Conservation (phyloP, 2,329 filamentous ascomycete genomes). For the Cladosporium sp. region DNA sequence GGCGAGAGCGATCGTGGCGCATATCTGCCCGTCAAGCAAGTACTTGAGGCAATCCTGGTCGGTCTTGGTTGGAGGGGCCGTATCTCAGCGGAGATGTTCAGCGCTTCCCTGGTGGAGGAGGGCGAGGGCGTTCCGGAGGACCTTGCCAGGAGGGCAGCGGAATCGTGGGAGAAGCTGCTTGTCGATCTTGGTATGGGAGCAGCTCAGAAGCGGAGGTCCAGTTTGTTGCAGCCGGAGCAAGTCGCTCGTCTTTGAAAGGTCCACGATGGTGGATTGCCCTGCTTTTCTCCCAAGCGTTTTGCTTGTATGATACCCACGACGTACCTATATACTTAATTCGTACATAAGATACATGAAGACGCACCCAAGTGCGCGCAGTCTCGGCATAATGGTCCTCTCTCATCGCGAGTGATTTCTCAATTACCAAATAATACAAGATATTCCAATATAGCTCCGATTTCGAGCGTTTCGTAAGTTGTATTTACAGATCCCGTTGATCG, state of each 20-base stretch:
- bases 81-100: constrained; percentile 69
- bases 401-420: too few species aligned
- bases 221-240: constrained; percentile 8
- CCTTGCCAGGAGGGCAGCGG: constrained; percentile 49
- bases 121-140: constrained; percentile 50
- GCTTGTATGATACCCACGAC: constrained; percentile 12
- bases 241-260: constrained; percentile 7
- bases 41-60: constrained; percentile 58
- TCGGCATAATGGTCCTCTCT: too few species aligned
- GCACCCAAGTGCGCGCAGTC: neutral
- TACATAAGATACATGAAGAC: constrained; percentile 7
- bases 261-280: neutral
- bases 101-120: constrained; percentile 52
- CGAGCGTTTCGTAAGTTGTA: too few species aligned
- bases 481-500: too few species aligned
- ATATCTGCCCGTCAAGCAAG: constrained; percentile 61
- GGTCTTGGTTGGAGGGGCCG: constrained; percentile 63
- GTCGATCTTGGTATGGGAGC: constrained; percentile 28
- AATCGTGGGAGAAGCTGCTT: constrained; percentile 48
- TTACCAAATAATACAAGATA: too few species aligned
- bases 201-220: constrained; percentile 4
- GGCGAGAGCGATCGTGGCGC: constrained; percentile 58
- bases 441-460: too few species aligned
- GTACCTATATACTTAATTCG: constrained; percentile 11
- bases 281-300: constrained; percentile 1